Conservation (phyloP, 1,139 yeast species). For the Zygoascus meyerae region DNA sequence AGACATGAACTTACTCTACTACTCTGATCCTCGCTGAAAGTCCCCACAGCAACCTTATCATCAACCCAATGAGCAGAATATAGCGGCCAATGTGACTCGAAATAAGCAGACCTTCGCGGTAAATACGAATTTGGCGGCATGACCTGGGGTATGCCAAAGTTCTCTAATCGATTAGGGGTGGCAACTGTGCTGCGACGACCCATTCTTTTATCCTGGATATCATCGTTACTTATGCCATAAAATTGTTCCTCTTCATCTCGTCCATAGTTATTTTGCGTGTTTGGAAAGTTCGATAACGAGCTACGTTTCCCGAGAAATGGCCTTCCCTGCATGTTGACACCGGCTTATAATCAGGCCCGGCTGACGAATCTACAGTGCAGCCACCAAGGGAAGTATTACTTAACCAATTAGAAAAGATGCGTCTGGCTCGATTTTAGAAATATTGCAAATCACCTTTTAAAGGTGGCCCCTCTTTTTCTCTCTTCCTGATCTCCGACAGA, state of each 20-base stretch:
- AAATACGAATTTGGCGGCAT: conserved; percentile 4
- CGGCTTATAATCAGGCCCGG: too few species aligned
- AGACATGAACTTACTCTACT: conserved; percentile 40
- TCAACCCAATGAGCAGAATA: conserved; percentile 65
- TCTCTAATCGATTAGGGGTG: not conserved
- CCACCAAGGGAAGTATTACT: too few species aligned
- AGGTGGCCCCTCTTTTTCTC: too few species aligned
- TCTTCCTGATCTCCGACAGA: too few species aligned
- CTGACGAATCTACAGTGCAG: too few species aligned
- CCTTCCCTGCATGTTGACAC: conserved; percentile 12
- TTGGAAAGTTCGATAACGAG: conserved; percentile 23
- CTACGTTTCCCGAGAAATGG: conserved; percentile 23
- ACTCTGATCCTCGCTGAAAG: conserved; percentile 64
- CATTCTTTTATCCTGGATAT: not conserved
- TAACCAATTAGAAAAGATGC: too few species aligned
- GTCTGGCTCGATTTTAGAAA: too few species aligned
- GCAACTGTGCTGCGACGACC: not conserved
- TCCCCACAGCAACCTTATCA: conserved; percentile 50
- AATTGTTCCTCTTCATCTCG: conserved; percentile 11
- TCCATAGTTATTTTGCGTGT: conserved; percentile 2
- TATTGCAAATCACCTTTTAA: too few species aligned
- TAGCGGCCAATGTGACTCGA: conserved; percentile 56
- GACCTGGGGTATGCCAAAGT: conserved; percentile 1
- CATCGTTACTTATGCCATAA: not conserved
- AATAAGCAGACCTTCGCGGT: conserved; percentile 46